Percentiles rank a stretch among this genome's conserved stretches.
Evolutionary conservation across 1,284 basidiomycete species (phyloP).

Genomic region (Grifola frondosa): DNA sequence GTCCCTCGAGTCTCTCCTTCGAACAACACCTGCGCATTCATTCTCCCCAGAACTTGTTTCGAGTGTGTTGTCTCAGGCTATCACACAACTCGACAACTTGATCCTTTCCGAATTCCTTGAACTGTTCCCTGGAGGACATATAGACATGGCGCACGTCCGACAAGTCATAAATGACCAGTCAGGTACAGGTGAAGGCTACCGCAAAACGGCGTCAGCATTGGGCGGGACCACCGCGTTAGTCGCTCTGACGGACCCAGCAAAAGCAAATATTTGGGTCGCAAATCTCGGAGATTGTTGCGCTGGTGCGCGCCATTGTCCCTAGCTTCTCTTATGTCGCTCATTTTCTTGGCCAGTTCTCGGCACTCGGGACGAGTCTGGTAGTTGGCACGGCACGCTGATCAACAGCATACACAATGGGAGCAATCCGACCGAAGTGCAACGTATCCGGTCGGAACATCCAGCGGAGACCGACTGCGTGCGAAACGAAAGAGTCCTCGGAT

Average conservation of each 20-base stretch:
- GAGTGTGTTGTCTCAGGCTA: slow-evolving; percentile 39
- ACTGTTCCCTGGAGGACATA: slow-evolving; percentile 41
- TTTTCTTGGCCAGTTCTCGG: slow-evolving; percentile 40
- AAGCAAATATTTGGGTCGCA: slow-evolving; percentile 59
- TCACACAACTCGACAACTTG: slow-evolving; percentile 42
- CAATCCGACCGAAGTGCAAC: slow-evolving; percentile 46
- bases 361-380: slow-evolving; percentile 35
- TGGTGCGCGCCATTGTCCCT: slow-evolving; percentile 37
- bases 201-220: slow-evolving; percentile 47
- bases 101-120: slow-evolving; percentile 45
- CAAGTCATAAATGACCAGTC: slow-evolving; percentile 26
- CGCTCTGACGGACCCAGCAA: slow-evolving; percentile 51
- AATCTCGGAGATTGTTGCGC: slow-evolving; percentile 68
- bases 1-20: slow-evolving; percentile 41
- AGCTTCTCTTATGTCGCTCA: slow-evolving; percentile 8
- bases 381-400: slow-evolving; percentile 44
- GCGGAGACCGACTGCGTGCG: slow-evolving; percentile 49
- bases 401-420: slow-evolving; percentile 59
- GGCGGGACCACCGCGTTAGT: slow-evolving; percentile 64
- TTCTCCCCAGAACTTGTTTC: slow-evolving; percentile 40
- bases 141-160: slow-evolving; percentile 27
- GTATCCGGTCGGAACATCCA: slow-evolving; percentile 53
- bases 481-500: slow-evolving; percentile 59
- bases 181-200: slow-evolving; percentile 25
- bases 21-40: slow-evolving; percentile 32